Evolutionary conservation across 768 basidiomycete genomes (phyloP).

Genomic region (Cystobasidium ongulense): DNA sequence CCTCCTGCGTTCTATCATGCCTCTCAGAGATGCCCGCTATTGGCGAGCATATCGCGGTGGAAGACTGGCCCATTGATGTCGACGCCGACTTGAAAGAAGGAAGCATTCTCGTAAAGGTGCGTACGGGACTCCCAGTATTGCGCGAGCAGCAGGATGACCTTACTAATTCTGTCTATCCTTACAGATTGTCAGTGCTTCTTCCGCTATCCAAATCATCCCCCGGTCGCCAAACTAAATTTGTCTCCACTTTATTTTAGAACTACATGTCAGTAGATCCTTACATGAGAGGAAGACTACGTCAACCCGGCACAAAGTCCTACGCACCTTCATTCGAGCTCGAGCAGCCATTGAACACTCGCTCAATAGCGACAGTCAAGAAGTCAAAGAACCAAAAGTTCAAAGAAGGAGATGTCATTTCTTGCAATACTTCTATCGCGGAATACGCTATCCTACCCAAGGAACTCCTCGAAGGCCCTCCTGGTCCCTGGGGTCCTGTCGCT

Average conservation of each 20-base stretch:
- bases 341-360: constrained; percentile 36
- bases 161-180: neutral
- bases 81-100: constrained; percentile 12
- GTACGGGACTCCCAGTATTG: neutral
- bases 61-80: constrained; percentile 9
- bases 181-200: neutral
- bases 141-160: neutral
- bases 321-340: constrained; percentile 39
- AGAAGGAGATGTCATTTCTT: constrained; percentile 41
- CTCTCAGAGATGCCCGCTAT: constrained; percentile 10
- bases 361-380: constrained; percentile 41
- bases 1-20: neutral
- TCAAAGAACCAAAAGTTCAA: constrained; percentile 36
- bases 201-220: neutral
- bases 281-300: constrained; percentile 40
- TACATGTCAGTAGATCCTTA: constrained; percentile 43
- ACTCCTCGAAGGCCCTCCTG: constrained; percentile 17
- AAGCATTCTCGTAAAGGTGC: constrained; percentile 10
- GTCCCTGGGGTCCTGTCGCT: constrained; percentile 4
- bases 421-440: constrained; percentile 30
- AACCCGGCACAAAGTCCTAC: constrained; percentile 39
- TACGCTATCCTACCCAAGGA: constrained; percentile 30
- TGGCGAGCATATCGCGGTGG: constrained; percentile 20
- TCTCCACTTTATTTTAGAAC: neutral
- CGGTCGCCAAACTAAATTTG: neutral